Conservation (phyloP, 768 basidiomycete species). For the Panellus pusillus region DNA sequence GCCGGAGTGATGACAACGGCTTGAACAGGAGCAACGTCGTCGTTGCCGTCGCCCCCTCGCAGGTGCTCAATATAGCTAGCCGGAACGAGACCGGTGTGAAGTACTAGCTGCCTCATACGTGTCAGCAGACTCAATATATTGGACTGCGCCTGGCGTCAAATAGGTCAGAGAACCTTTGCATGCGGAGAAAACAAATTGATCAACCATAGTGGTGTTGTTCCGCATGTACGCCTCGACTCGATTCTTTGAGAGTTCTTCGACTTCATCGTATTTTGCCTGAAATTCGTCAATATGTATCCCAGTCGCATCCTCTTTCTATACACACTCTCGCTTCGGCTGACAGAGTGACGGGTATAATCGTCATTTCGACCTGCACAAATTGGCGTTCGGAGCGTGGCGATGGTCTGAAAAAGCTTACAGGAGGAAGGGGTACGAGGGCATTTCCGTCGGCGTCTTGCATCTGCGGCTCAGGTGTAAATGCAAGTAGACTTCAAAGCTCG, state of each 20-base stretch:
- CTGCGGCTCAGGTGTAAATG: constrained; percentile 32
- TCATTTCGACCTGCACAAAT: constrained; percentile 67
- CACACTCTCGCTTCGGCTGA: constrained; percentile 63
- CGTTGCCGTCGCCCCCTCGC: constrained; percentile 35
- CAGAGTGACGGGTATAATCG: constrained; percentile 67
- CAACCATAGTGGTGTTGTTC: constrained; percentile 43
- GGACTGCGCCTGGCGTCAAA: constrained; percentile 51
- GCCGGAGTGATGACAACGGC: constrained; percentile 49
- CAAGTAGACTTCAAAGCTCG: background rate
- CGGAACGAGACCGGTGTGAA: constrained; percentile 79
- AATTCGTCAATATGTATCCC: background rate
- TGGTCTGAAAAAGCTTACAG: constrained; percentile 36
- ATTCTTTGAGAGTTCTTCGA: constrained; percentile 62
- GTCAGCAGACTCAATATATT: constrained; percentile 83
- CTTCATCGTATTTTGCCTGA: constrained; percentile 66
- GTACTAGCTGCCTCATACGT: constrained; percentile 77
- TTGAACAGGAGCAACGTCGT: constrained; percentile 25
- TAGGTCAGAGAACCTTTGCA: constrained; percentile 4
- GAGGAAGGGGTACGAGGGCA: constrained; percentile 72
- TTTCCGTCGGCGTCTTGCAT: constrained; percentile 85
- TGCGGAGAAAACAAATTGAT: constrained; percentile 3
- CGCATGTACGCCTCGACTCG: constrained; percentile 60
- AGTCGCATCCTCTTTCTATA: background rate
- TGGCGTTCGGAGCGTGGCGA: background rate
- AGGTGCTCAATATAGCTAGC: constrained; percentile 68